Evolutionary conservation across 148 eudicot species (phyloP).

Genomic region (Pouteria glomerata): DNA sequence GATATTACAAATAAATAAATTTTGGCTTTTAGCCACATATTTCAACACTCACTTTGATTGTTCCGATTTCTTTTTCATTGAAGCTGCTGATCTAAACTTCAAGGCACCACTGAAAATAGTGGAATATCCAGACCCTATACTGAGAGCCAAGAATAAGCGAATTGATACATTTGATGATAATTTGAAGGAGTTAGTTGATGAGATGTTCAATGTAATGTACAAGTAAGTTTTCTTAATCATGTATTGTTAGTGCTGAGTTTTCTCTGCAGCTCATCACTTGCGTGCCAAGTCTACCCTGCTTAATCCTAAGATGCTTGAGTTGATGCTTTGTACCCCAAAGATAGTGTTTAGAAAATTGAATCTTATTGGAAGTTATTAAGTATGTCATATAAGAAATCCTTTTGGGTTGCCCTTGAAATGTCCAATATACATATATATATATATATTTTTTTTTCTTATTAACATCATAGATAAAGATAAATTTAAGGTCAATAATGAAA

Average conservation of each 20-base stretch:
- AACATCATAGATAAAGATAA: no score
- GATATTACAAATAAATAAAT: not conserved
- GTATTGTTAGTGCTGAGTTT: not conserved
- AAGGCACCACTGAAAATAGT: conserved; percentile 65
- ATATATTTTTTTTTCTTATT: no score
- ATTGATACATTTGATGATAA: conserved; percentile 68
- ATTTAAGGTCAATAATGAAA: no score
- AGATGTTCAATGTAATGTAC: conserved; percentile 96
- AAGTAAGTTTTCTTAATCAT: conserved; percentile 37
- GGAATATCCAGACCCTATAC: conserved; percentile 80
- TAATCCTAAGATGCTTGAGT: no score
- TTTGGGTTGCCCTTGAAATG: no score
- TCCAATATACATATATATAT: no score
- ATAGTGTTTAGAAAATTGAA: no score
- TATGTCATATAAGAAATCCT: no score
- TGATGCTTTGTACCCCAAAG: no score
- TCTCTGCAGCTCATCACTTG: not conserved
- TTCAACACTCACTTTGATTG: not conserved
- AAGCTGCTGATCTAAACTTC: conserved; percentile 77
- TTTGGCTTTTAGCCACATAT: not conserved
- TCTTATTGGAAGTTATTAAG: no score
- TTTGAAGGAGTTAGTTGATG: conserved; percentile 68
- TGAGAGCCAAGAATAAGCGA: conserved; percentile 78
- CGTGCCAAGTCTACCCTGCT: no score
- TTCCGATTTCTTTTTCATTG: not conserved